Evolutionary conservation across 768 basidiomycete genomes (phyloP).

Genomic region (Tylopilus felleus): DNA sequence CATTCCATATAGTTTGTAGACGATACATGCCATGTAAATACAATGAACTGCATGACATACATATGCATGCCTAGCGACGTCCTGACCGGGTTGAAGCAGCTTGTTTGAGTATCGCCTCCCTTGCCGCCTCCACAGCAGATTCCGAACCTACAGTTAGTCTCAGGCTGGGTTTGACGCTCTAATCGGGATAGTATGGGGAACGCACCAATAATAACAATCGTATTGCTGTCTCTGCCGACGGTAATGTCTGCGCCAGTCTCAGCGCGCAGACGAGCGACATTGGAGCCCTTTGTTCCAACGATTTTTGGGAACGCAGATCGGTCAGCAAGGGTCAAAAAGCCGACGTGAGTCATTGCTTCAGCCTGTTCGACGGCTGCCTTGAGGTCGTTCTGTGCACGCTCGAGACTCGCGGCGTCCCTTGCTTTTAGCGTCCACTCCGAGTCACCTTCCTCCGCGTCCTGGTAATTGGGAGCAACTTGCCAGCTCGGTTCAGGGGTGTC

Average conservation of each 20-base stretch:
- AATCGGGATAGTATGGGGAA: background rate
- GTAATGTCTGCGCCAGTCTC: constrained; percentile 93
- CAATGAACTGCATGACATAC: constrained; percentile 8
- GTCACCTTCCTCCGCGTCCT: constrained; percentile 77
- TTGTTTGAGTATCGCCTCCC: constrained; percentile 70
- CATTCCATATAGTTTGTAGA: constrained; percentile 30
- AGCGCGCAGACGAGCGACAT: constrained; percentile 79
- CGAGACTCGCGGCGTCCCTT: constrained; percentile 71
- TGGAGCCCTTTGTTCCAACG: constrained; percentile 88
- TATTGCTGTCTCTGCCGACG: constrained; percentile 83
- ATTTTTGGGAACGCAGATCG: constrained; percentile 89
- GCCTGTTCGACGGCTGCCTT: constrained; percentile 71
- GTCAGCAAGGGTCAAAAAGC: constrained; percentile 80
- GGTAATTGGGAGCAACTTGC: constrained; percentile 78
- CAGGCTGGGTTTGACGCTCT: constrained; percentile 5
- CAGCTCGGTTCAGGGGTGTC: constrained; percentile 54
- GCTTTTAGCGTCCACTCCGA: constrained; percentile 84
- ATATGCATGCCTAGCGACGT: constrained; percentile 19
- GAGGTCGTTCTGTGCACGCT: constrained; percentile 67
- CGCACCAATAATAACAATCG: constrained; percentile 82
- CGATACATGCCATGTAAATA: constrained; percentile 28
- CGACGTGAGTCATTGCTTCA: constrained; percentile 70
- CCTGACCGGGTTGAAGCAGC: constrained; percentile 28
- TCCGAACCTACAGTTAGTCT: constrained; percentile 52
- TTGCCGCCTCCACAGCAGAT: constrained; percentile 65